Evolutionary conservation across 306 rosid species (phyloP), one percentile per base, ranked within the genome.

Genomic region (Quercus alba): DNA sequence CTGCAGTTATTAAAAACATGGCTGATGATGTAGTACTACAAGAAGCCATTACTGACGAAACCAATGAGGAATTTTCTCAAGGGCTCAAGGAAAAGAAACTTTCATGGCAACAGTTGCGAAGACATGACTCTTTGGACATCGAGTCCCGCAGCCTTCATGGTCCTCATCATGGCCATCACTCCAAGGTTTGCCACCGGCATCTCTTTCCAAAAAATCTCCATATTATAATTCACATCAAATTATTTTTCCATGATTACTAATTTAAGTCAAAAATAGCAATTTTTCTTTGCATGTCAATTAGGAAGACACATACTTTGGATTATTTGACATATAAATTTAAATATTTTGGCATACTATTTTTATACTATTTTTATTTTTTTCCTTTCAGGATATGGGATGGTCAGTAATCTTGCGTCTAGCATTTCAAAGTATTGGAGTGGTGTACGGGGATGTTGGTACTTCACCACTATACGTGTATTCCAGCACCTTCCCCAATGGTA

Each of bases 381-480:
- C 4, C 10, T 41, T 62, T 63, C 61, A 79, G 82, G 68, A 8
- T 9, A 0, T 12, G 11, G n/a, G 28, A 4, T 75, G 86, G 86
- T 6, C 46, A 3, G 46, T 62, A n/a, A 71, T 83, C 41, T n/a
- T 79, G 33, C 51, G 67, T 33, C 83, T 94, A 5, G 97, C 98
- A 35, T 91, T 90, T 86, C 98, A 92, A 75, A 89, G 97, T 76
- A 78, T 94, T 35, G 98, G 98, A 26, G 72, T 94, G 30, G 92
- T 94, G 15, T 94, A 92, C 5, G 98, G 97, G 1, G 98, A 94
- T 84, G 89, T 94, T 44, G 98, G 98, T 2, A 94, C 98, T 6
- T 94, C 98, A 2, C 98, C 98, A 1, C 89, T 94, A 9, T 94
- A 92, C 19, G 98, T 94, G 11, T 92, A 2, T 20, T 55, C 87